Conservation (phyloP, 352 stramenopile species). For the Pythium grandisporangium region DNA sequence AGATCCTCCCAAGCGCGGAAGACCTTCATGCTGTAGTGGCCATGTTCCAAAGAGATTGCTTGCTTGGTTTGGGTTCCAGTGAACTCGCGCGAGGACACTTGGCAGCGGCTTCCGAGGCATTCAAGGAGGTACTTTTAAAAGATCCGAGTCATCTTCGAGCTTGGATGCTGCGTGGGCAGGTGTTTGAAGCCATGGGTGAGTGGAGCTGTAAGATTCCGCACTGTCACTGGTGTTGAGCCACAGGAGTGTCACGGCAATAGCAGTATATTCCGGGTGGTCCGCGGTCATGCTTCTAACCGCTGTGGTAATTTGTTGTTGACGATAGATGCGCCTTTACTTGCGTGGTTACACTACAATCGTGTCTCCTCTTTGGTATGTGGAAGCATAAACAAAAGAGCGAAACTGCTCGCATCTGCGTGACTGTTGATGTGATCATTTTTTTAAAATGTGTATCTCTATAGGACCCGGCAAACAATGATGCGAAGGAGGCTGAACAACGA, state of each 20-base stretch:
- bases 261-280: background rate
- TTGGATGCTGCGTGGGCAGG: slow-evolving; percentile 40
- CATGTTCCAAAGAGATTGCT: slow-evolving; percentile 68
- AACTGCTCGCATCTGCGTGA: too few relatives aligned
- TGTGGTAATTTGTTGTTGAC: background rate
- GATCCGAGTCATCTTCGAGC: slow-evolving; percentile 32
- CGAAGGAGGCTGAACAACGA: slow-evolving; percentile 7
- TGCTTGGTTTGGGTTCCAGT: slow-evolving; percentile 39
- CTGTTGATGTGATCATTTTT: too few relatives aligned
- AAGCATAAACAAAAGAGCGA: too few relatives aligned
- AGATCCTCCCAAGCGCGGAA: slow-evolving; percentile 24
- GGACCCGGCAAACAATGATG: slow-evolving; percentile 10
- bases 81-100: slow-evolving; percentile 16
- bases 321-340: slow-evolving; percentile 35
- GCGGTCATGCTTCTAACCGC: background rate
- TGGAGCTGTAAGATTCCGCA: background rate
- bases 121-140: slow-evolving; percentile 55
- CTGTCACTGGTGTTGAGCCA: too few relatives aligned
- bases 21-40: slow-evolving; percentile 42
- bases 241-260: too few relatives aligned
- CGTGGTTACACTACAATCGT: slow-evolving; percentile 62
- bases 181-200: slow-evolving; percentile 45
- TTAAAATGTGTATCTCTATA: too few relatives aligned
- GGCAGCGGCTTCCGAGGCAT: slow-evolving; percentile 40
- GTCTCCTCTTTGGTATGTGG: slow-evolving; percentile 28